Conservation (phyloP, 2,329 filamentous ascomycete genomes). For the Microascus cirrosus region DNA sequence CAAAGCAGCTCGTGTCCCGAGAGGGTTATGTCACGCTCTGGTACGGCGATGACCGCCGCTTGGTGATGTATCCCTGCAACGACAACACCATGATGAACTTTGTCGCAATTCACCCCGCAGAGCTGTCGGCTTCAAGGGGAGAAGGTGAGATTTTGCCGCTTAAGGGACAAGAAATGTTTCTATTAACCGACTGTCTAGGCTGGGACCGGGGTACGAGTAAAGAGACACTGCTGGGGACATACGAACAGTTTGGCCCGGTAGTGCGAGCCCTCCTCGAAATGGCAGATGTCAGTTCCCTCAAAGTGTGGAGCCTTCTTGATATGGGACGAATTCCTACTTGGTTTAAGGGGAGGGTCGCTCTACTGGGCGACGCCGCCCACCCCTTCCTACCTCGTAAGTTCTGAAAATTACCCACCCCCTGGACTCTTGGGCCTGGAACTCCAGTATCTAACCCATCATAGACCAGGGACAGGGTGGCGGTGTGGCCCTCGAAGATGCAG, state of each 20-base stretch:
- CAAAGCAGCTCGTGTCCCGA: slow-evolving; percentile 7
- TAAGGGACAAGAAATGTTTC: neutral
- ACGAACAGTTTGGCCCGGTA: slow-evolving; percentile 28
- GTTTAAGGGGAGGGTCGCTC: slow-evolving; percentile 37
- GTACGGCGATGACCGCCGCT: slow-evolving; percentile 26
- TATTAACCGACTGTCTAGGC: slow-evolving; percentile 11
- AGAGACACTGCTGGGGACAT: slow-evolving; percentile 23
- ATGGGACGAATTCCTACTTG: slow-evolving; percentile 48
- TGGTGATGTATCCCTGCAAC: slow-evolving; percentile 36
- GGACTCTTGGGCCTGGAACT: neutral
- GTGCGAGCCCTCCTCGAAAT: slow-evolving; percentile 27
- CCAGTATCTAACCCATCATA: neutral
- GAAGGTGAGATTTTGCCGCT: slow-evolving; percentile 3
- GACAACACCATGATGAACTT: slow-evolving; percentile 34
- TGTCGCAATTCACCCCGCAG: slow-evolving; percentile 37
- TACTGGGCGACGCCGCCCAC: slow-evolving; percentile 59
- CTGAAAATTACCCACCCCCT: too few relatives aligned
- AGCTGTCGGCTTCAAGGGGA: slow-evolving; percentile 3
- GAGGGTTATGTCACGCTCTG: slow-evolving; percentile 14
- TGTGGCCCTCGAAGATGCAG: slow-evolving; percentile 58
- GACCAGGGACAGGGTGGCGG: slow-evolving; percentile 30
- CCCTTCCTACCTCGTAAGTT: slow-evolving; percentile 44
- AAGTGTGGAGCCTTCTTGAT: slow-evolving; percentile 49
- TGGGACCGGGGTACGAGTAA: slow-evolving; percentile 26
- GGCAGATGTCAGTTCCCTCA: slow-evolving; percentile 31